Conservation (phyloP, 805 yeast species). For the Starmerella tilneyi region DNA sequence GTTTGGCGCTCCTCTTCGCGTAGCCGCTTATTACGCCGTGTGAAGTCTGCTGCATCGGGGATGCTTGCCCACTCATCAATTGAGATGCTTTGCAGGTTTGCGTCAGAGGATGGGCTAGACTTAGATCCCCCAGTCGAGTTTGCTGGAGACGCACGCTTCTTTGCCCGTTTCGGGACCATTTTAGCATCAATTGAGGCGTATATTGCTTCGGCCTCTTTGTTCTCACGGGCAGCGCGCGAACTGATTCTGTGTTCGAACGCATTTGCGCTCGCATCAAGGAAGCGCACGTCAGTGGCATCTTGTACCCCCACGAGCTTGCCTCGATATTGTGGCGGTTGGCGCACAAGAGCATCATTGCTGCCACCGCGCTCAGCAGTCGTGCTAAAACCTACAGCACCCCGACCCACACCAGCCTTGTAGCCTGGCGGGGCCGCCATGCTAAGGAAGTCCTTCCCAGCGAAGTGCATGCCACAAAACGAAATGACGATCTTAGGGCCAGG, state of each 20-base stretch:
- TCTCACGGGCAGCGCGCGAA: slow-evolving; percentile 1
- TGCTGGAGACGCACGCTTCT: not conserved
- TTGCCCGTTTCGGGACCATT: not conserved
- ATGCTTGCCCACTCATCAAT: slow-evolving; percentile 67
- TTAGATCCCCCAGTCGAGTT: too few relatives aligned
- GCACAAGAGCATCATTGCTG: not conserved
- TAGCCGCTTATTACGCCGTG: slow-evolving; percentile 64
- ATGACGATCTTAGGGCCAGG: not conserved
- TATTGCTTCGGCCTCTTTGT: slow-evolving; percentile 15
- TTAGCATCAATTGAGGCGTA: slow-evolving; percentile 14
- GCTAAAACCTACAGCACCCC: slow-evolving; percentile 85
- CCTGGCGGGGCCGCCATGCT: slow-evolving; percentile 83
- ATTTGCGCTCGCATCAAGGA: slow-evolving; percentile 1
- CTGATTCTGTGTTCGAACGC: not conserved
- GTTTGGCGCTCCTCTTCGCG: slow-evolving; percentile 51
- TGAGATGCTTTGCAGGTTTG: slow-evolving; percentile 44
- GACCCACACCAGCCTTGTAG: slow-evolving; percentile 82
- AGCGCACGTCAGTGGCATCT: not conserved
- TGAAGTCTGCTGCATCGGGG: slow-evolving; percentile 84
- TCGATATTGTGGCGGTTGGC: not conserved
- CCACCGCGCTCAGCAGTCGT: slow-evolving; percentile 6
- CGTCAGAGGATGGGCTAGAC: not conserved
- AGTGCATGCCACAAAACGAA: not conserved
- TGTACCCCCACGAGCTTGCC: too few relatives aligned
- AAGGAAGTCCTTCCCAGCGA: slow-evolving; percentile 40